A percentile compares a stretch with the other conserved stretches of the same genome.
Conservation (phyloP, 2,329 filamentous ascomycete species). For the Fusarium decemcellulare region DNA sequence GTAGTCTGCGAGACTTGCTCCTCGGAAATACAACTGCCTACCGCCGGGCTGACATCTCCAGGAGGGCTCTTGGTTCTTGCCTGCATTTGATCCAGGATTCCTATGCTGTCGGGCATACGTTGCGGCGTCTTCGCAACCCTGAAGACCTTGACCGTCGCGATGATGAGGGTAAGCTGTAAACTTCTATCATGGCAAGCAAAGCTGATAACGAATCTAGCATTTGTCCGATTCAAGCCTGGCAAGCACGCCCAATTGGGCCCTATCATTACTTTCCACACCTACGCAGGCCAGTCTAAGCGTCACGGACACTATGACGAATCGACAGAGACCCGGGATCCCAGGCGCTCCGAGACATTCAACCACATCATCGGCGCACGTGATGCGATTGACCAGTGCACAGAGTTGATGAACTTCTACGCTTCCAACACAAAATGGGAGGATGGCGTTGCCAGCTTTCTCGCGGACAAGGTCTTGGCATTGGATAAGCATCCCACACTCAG, state of each 20-base stretch:
- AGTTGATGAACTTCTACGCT: conserved; percentile 19
- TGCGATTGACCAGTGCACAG: conserved; percentile 13
- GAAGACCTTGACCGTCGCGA: conserved; percentile 19
- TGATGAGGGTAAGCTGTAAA: no score
- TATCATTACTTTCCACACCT: conserved; percentile 27
- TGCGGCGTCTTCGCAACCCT: conserved; percentile 21
- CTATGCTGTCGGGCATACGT: conserved; percentile 29
- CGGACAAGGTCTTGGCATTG: conserved; percentile 21
- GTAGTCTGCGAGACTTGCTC: conserved; percentile 23
- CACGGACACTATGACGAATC: conserved; percentile 31
- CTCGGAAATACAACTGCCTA: conserved; percentile 33
- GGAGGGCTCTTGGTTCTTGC: conserved; percentile 31
- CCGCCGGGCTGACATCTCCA: conserved; percentile 8
- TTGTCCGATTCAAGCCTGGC: conserved; percentile 19
- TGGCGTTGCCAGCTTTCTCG: conserved; percentile 18
- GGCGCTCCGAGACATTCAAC: conserved; percentile 23
- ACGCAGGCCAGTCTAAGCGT: conserved; percentile 19
- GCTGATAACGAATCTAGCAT: no score
- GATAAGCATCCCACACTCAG: not conserved
- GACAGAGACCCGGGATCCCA: conserved; percentile 15
- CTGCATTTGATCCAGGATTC: conserved; percentile 36
- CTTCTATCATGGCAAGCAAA: no score
- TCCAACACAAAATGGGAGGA: conserved; percentile 26
- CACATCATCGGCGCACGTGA: conserved; percentile 26
- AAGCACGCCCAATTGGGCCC: conserved; percentile 26